phyloP scores from a whole-genome alignment of 495 filamentous ascomycete genomes.

The Penicillium mononematosum region DNA sequence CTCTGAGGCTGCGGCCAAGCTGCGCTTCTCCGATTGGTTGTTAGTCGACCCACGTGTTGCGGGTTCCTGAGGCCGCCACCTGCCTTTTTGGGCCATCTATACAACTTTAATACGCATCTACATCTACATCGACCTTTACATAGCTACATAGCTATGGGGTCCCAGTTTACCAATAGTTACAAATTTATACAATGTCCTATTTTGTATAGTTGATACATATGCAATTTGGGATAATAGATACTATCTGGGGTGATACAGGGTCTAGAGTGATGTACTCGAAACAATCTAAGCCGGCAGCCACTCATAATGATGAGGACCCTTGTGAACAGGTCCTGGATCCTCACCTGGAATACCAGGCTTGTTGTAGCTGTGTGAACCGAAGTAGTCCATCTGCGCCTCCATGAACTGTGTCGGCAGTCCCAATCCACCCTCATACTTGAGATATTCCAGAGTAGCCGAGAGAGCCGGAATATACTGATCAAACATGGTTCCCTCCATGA shows the following conservation, averaged over 20 bases:
- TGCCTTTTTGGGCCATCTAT: conserved; percentile 9
- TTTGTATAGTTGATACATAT: not conserved
- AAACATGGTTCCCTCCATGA: conserved; percentile 54
- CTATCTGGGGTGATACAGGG: conserved; percentile 1
- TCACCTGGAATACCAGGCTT: conserved; percentile 42
- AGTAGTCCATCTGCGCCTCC: conserved; percentile 75
- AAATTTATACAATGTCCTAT: not conserved
- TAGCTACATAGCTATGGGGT: not conserved
- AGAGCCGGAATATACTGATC: conserved; percentile 66
- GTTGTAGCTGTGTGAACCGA: conserved; percentile 70
- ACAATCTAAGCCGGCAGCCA: conserved; percentile 34
- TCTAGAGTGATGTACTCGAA: not conserved
- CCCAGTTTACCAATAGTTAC: not conserved
- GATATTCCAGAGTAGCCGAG: conserved; percentile 64
- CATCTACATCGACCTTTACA: not conserved
- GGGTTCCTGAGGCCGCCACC: conserved; percentile 18
- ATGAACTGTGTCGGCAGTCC: conserved; percentile 66
- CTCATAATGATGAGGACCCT: conserved; percentile 46
- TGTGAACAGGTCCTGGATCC: conserved; percentile 41
- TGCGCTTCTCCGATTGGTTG: conserved; percentile 23
- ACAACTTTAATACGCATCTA: not conserved
- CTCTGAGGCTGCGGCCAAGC: conserved; percentile 13
- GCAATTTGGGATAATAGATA: not conserved
- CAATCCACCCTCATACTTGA: conserved; percentile 61
- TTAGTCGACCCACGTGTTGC: conserved; percentile 15